Evolutionary conservation across 2,329 filamentous ascomycete species (phyloP).

Genomic region (Fusarium longipes): DNA sequence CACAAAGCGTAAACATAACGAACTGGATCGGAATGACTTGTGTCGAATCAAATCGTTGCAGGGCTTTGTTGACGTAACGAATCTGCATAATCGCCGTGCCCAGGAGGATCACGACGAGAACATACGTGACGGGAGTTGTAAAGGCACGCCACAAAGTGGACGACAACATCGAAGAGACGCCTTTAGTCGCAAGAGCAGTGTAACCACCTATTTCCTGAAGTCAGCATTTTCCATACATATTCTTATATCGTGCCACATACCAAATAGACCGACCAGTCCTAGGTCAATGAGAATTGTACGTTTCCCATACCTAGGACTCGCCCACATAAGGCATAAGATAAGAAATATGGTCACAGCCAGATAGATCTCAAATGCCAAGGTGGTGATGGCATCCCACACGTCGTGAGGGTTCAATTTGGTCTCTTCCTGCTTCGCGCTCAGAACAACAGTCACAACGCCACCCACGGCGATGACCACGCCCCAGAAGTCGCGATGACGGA

Average conservation of each 20-base stretch:
- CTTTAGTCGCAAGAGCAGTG: conserved; percentile 96
- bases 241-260: conserved; percentile 60
- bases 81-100: conserved; percentile 95
- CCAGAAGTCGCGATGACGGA: conserved; percentile 85
- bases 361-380: conserved; percentile 91
- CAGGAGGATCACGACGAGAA: conserved; percentile 81
- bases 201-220: conserved; percentile 76
- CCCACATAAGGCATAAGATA: conserved; percentile 82
- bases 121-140: conserved; percentile 91
- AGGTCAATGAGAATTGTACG: conserved; percentile 91
- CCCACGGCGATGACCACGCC: conserved; percentile 88
- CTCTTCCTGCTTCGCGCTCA: conserved; percentile 90
- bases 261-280: conserved; percentile 92
- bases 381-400: conserved; percentile 89
- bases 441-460: conserved; percentile 90
- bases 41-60: conserved; percentile 95
- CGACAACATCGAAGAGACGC: conserved; percentile 93
- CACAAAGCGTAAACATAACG: conserved; percentile 93
- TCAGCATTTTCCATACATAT: conserved; percentile 12
- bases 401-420: conserved; percentile 90
- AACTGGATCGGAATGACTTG: conserved; percentile 99
- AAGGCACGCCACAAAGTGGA: conserved; percentile 90
- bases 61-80: conserved; percentile 87
- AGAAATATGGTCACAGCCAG: conserved; percentile 78
- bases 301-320: conserved; percentile 85